Percentiles rank a stretch among this genome's conserved stretches.
These are phyloP conservation scores for Plantago rigida DNA, from an alignment of 305 asterid genomes.

Conservation along the genomic window DNA sequence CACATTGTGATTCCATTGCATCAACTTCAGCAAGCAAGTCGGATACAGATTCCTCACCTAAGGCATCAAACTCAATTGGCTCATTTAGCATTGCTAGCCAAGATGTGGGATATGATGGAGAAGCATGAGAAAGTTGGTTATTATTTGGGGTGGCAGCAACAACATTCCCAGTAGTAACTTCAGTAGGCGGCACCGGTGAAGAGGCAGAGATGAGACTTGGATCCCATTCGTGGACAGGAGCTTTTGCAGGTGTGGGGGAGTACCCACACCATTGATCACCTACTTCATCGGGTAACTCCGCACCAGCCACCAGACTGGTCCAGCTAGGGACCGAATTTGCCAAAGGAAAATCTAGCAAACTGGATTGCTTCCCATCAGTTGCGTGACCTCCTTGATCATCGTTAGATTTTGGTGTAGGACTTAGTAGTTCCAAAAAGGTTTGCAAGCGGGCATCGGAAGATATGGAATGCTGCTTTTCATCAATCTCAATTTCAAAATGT, in stretches of 20 bases:
- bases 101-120: slow-evolving; percentile 34
- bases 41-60: slow-evolving; percentile 71
- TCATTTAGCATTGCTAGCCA: slow-evolving; percentile 50
- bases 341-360: slow-evolving; percentile 28
- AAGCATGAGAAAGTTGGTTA: slow-evolving; percentile 31
- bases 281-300: slow-evolving; percentile 45
- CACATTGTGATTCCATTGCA: slow-evolving; percentile 77
- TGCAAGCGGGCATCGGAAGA: slow-evolving; percentile 34
- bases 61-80: slow-evolving; percentile 57
- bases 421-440: slow-evolving; percentile 42
- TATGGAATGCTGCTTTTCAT: slow-evolving; percentile 34
- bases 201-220: slow-evolving; percentile 32
- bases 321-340: slow-evolving; percentile 42
- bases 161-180: slow-evolving; percentile 30
- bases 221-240: slow-evolving; percentile 50
- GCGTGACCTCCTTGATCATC: slow-evolving; percentile 29
- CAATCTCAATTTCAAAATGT: slow-evolving; percentile 29
- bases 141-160: slow-evolving; percentile 28
- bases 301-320: slow-evolving; percentile 39
- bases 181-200: slow-evolving; percentile 39
- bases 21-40: slow-evolving; percentile 77
- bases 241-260: slow-evolving; percentile 48
- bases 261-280: slow-evolving; percentile 59
- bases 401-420: slow-evolving; percentile 43
- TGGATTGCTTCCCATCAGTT: slow-evolving; percentile 37